Evolutionary conservation across 306 rosid genomes (phyloP), one percentile per base, ranked within the genome.

Genomic region (Cucumis hystrix): DNA sequence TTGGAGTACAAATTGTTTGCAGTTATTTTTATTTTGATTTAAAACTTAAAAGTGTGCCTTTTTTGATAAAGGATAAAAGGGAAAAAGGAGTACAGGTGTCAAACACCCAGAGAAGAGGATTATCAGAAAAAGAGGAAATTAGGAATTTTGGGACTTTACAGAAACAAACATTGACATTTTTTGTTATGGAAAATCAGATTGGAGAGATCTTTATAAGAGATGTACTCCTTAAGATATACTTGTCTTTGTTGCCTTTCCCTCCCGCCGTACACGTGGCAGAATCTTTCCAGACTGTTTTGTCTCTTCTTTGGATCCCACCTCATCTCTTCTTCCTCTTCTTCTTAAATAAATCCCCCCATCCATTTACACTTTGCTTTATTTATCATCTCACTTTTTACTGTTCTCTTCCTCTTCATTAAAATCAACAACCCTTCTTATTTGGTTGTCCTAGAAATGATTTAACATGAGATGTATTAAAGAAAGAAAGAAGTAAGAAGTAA

Each of bases 211-310:
- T 51, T 72, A 23, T 23, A 23, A 16, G 76, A 47, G 10, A 6
- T 51, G 76, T 72, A 72, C 76, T 72, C 59, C 30, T 15, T 13
- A 25, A 72, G 76, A 72, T 72, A 72, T 51, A 47, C 61, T 25
- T 72, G 76, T 51, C 57, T 70, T 70, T 17, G 39, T 21, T 70
- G 21, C 33, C 30, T 72, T 25, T 28, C 30, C 37, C 23, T 28
- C 30, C 37, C 23, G 39, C 77, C 77, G 77, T 72, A 72, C 77
- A 72, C 77, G 77, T 72, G 77, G 77, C 77, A 28, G 62, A 30
- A 72, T 72, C 77, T 9, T 72, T 52, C n/a, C 77, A 28, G 77
- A 51, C 16, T 47, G 30, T 1, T 43, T 0, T 72, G 77, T 72
- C 77, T 51, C 77, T 30, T 51, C 47, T 25, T 30, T 71, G 76